A percentile compares a stretch with the other conserved stretches of the same genome.
Conservation (phyloP, 306 rosid species). For the Vachellia pachyceras region DNA sequence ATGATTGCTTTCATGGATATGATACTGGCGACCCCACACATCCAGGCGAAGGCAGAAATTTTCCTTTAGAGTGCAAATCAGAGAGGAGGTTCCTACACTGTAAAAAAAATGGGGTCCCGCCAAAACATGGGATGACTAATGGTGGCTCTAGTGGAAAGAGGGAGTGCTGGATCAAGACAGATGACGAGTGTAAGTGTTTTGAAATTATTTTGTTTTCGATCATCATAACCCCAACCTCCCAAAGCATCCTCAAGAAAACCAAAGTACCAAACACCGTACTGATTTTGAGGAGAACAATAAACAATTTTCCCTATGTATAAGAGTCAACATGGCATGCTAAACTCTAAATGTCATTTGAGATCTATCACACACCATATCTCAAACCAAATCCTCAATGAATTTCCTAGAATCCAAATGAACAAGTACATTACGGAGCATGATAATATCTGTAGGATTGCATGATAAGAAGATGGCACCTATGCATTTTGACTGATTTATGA, state of each 20-base stretch:
- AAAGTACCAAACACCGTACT: background rate
- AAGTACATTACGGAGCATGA: conserved; percentile 26
- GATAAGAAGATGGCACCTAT: conserved; percentile 25
- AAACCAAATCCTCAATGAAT: conserved; percentile 8
- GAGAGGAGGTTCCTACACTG: conserved; percentile 43
- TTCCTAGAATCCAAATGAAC: conserved; percentile 20
- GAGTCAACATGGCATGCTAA: background rate
- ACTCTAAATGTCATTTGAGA: conserved; percentile 25
- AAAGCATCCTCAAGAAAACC: conserved; percentile 13
- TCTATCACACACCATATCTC: conserved; percentile 22
- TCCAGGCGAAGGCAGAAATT: conserved; percentile 42
- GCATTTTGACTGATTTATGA: conserved; percentile 39
- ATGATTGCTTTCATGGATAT: conserved; percentile 37
- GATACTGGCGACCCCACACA: conserved; percentile 39
- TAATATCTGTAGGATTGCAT: conserved; percentile 33
- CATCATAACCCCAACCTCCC: background rate
- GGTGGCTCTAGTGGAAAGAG: conserved; percentile 53
- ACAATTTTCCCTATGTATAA: background rate
- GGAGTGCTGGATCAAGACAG: conserved; percentile 96
- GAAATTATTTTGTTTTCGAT: conserved; percentile 12
- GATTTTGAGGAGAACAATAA: background rate
- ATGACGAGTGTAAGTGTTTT: conserved; percentile 83
- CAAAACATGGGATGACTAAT: conserved; percentile 46
- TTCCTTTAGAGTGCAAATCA: conserved; percentile 41
- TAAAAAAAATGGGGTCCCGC: conserved; percentile 49